Conservation (phyloP, 306 rosid genomes). For the Fragaria ananassa region DNA sequence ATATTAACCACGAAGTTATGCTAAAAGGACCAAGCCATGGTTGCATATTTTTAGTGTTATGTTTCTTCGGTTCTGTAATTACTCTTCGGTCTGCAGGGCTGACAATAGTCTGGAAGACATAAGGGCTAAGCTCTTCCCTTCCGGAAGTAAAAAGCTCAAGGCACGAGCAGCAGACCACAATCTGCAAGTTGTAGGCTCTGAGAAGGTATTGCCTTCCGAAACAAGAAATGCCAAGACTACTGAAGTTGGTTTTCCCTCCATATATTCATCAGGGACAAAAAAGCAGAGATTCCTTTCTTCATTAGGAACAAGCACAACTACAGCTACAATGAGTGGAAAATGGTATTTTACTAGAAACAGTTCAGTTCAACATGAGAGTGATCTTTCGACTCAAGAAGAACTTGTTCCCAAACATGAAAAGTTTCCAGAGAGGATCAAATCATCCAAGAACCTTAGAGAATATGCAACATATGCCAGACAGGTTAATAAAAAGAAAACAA, state of each 20-base stretch:
- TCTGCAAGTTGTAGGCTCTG: not conserved
- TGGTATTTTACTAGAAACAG: slow-evolving; percentile 38
- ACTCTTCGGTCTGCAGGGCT: slow-evolving; percentile 35
- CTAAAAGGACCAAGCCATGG: not conserved
- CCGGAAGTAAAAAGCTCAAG: not conserved
- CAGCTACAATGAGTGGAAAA: slow-evolving; percentile 13
- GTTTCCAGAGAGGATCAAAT: not conserved
- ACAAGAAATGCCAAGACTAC: not conserved
- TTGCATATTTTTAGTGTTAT: slow-evolving; percentile 8
- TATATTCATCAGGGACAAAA: slow-evolving; percentile 16
- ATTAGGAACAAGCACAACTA: slow-evolving; percentile 7
- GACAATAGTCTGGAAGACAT: slow-evolving; percentile 39
- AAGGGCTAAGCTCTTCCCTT: slow-evolving; percentile 37
- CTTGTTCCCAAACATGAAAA: slow-evolving; percentile 24
- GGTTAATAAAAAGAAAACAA: slow-evolving; percentile 18
- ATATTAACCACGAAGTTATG: not conserved
- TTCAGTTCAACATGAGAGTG: slow-evolving; percentile 9
- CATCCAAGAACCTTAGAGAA: slow-evolving; percentile 13
- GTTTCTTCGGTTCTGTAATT: not conserved
- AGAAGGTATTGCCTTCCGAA: not conserved
- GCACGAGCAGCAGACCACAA: not conserved
- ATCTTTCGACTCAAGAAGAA: slow-evolving; percentile 20
- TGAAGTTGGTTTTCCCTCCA: slow-evolving; percentile 14
- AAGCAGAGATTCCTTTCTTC: slow-evolving; percentile 36
- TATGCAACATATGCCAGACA: slow-evolving; percentile 16